A percentile compares a stretch with the other conserved stretches of the same genome.
Evolutionary conservation across 2,329 filamentous ascomycete species (phyloP).

Genomic region (Diplocarpon rosae): DNA sequence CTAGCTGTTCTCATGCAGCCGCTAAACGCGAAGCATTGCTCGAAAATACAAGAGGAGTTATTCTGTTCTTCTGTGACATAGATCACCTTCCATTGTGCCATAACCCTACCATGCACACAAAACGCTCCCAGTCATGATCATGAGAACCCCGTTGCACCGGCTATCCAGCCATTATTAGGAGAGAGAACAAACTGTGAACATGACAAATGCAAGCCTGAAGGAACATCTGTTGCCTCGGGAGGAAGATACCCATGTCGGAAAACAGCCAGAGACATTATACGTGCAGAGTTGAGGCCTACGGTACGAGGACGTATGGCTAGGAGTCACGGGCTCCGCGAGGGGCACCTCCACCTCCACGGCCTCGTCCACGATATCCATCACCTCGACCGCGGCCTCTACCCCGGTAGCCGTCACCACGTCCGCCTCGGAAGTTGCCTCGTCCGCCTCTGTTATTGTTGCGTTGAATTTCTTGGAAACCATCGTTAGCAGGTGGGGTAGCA

Average conservation of each 20-base stretch:
- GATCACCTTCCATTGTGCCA: too few species aligned
- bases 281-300: too few species aligned
- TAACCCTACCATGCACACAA: conserved; percentile 3
- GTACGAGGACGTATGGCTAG: not conserved
- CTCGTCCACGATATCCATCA: conserved; percentile 30
- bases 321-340: conserved; percentile 18
- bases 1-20: too few species aligned
- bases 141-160: conserved; percentile 4
- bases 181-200: too few species aligned
- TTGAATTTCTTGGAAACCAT: conserved; percentile 65
- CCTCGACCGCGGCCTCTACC: conserved; percentile 33
- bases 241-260: too few species aligned
- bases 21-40: too few species aligned
- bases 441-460: conserved; percentile 41
- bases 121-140: conserved; percentile 6
- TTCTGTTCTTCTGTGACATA: too few species aligned
- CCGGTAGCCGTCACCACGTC: conserved; percentile 35
- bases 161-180: conserved; percentile 7
- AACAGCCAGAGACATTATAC: too few species aligned
- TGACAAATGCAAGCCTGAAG: too few species aligned
- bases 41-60: too few species aligned
- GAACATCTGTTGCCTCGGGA: too few species aligned
- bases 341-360: conserved; percentile 17
- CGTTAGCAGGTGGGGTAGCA: conserved; percentile 34
- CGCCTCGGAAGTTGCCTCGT: conserved; percentile 36